These are phyloP conservation scores for Phycomyces nitens DNA, from an alignment of 192 early-diverging fungal species.

Conservation along the genomic window DNA sequence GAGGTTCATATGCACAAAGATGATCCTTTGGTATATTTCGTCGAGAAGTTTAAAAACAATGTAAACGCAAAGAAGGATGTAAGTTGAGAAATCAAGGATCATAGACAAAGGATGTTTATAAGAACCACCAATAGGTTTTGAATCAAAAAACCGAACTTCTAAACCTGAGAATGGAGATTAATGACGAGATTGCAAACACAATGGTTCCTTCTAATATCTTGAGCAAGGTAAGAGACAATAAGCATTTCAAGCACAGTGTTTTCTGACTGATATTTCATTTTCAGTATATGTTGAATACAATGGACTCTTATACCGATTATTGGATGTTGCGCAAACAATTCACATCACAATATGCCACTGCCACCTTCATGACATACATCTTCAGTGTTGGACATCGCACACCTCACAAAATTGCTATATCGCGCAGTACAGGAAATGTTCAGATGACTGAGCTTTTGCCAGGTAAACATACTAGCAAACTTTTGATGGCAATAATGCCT, in stretches of 20 bases:
- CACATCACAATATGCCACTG: slow-evolving; percentile 81
- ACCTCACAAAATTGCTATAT: slow-evolving; percentile 88
- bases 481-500: not conserved
- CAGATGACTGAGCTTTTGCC: slow-evolving; percentile 87
- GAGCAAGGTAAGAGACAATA: slow-evolving; percentile 66
- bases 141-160: slow-evolving; percentile 61
- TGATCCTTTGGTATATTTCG: slow-evolving; percentile 80
- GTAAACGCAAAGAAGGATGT: slow-evolving; percentile 54
- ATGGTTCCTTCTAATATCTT: slow-evolving; percentile 86
- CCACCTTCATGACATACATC: slow-evolving; percentile 89
- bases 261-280: not conserved
- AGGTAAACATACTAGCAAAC: slow-evolving; percentile 36
- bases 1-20: slow-evolving; percentile 76
- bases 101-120: not conserved
- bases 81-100: slow-evolving; percentile 16
- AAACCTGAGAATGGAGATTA: slow-evolving; percentile 81
- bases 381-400: slow-evolving; percentile 83
- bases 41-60: slow-evolving; percentile 67
- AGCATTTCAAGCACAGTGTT: not conserved
- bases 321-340: slow-evolving; percentile 97
- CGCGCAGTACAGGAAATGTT: slow-evolving; percentile 78
- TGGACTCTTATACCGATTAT: slow-evolving; percentile 81
- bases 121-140: slow-evolving; percentile 13
- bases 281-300: slow-evolving; percentile 67
- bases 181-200: slow-evolving; percentile 80